phyloP scores from a whole-genome alignment of 139 green algal species.

The Chlamydomonas sp. region DNA sequence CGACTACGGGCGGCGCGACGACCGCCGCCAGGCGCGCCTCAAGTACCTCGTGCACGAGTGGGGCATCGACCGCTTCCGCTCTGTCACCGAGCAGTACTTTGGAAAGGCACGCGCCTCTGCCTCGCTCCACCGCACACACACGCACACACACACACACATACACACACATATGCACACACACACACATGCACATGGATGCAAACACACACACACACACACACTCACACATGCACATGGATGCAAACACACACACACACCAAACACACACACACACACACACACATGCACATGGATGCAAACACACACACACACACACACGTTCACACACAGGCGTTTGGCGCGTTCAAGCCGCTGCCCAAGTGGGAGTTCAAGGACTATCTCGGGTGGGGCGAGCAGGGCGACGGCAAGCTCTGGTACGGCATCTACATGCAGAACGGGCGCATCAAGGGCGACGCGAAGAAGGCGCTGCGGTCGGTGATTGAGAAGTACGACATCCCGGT shows the following conservation, averaged over 20 bases:
- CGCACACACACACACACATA: too few relatives aligned
- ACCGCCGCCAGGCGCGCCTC: slow-evolving; percentile 88
- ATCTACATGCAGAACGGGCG: slow-evolving; percentile 71
- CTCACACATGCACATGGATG: too few relatives aligned
- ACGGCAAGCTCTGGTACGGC: slow-evolving; percentile 83
- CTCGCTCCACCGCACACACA: too few relatives aligned
- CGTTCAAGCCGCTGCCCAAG: slow-evolving; percentile 77
- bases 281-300: too few relatives aligned
- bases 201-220: too few relatives aligned
- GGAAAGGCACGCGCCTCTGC: too few relatives aligned
- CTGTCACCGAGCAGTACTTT: slow-evolving; percentile 94
- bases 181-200: too few relatives aligned
- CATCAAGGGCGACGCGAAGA: slow-evolving; percentile 84
- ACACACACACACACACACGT: too few relatives aligned
- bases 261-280: too few relatives aligned
- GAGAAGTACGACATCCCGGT: slow-evolving; percentile 57
- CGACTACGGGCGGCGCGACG: slow-evolving; percentile 96
- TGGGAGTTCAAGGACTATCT: slow-evolving; percentile 96
- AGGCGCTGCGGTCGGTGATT: slow-evolving; percentile 71
- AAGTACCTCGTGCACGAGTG: slow-evolving; percentile 98
- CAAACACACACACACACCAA: too few relatives aligned
- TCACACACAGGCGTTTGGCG: too few relatives aligned
- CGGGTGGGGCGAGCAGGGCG: slow-evolving; percentile 93
- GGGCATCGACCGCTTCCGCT: slow-evolving; percentile 89
- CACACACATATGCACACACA: too few relatives aligned